Evolutionary conservation across 768 basidiomycete genomes (phyloP), one percentile per base, ranked within the genome.

Genomic region (Rhizopogon rudus): DNA sequence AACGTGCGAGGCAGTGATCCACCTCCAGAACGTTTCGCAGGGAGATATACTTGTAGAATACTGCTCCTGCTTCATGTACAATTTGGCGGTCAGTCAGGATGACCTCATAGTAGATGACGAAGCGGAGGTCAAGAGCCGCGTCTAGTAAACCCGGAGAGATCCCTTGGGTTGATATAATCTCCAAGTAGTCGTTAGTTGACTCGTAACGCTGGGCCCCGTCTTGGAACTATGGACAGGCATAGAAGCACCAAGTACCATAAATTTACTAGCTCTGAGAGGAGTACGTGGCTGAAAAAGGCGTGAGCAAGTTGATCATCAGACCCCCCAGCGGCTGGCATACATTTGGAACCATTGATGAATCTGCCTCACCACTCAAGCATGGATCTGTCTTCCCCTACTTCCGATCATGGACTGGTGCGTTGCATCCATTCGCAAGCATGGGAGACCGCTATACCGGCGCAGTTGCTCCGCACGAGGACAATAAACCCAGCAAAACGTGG

Each of bases 1-100:
- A 57, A 71, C 69, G 40, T 46, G 55, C 41, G 60, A 51, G 40
- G 56, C 60, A 63, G 25, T 56, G 59, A 28, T 57, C 58, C 17
- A 75, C 71, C 57, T 78, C 72, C 40, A 56, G 60, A 63, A 75
- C 75, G 61, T 73, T 65, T 52, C 64, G 53, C 31, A 78, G 70
- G 31, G 73, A 75, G 48, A 75, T 28, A 57, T 76, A 74, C 40
- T 60, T 63, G 31, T 64, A 58, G 48, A 73, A 57, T 14, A 65
- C 48, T 40, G 54, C 44, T 16, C 56, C 55, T 5, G 72, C 74
- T 57, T 76, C 75, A 42, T 57, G 40, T 28, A 72, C 53, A 9
- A 44, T 52, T 31, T 59, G 64, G 46, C 67, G 62, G 17, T 66
- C 65, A 7, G 48, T 52, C 51, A 76, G 63, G 54, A 69, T 61